Evolutionary conservation across 768 basidiomycete species (phyloP).

Genomic region (Naganishia kalamii): DNA sequence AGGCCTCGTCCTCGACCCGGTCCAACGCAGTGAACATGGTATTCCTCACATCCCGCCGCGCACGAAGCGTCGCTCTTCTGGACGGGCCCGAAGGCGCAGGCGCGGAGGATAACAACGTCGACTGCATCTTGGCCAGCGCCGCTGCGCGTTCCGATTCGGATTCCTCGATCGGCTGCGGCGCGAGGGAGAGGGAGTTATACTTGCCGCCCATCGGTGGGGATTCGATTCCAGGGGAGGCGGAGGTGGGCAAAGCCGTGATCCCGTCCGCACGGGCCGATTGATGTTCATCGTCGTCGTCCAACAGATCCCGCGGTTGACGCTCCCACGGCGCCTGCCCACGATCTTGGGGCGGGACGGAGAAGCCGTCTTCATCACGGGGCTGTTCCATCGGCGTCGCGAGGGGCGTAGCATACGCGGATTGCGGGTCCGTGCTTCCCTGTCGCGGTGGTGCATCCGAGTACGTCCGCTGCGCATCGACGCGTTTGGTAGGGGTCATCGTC

Average conservation of each 20-base stretch:
- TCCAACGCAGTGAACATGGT: constrained; percentile 40
- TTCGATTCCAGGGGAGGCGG: constrained; percentile 6
- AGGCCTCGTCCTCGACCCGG: constrained; percentile 31
- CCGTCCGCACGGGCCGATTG: not conserved
- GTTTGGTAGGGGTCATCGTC: not conserved
- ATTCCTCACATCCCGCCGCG: constrained; percentile 47
- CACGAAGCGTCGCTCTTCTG: constrained; percentile 40
- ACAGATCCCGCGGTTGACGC: constrained; percentile 18
- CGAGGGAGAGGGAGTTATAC: constrained; percentile 40
- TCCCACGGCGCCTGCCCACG: constrained; percentile 47
- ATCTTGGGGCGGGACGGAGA: constrained; percentile 47
- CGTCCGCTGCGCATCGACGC: not conserved
- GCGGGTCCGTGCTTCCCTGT: constrained; percentile 20
- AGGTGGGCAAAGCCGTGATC: constrained; percentile 2
- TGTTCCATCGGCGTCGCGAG: not conserved
- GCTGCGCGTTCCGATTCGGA: constrained; percentile 45
- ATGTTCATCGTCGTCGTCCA: constrained; percentile 29
- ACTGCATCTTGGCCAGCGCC: constrained; percentile 45
- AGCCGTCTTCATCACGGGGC: constrained; percentile 48
- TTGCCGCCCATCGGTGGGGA: constrained; percentile 2
- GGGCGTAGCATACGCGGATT: constrained; percentile 14
- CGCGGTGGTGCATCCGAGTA: not conserved
- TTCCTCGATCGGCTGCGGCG: constrained; percentile 44
- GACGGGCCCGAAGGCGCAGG: constrained; percentile 23
- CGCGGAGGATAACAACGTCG: constrained; percentile 43